phyloP scores from a whole-genome alignment of 306 rosid species.

The Crotalaria pallida region DNA sequence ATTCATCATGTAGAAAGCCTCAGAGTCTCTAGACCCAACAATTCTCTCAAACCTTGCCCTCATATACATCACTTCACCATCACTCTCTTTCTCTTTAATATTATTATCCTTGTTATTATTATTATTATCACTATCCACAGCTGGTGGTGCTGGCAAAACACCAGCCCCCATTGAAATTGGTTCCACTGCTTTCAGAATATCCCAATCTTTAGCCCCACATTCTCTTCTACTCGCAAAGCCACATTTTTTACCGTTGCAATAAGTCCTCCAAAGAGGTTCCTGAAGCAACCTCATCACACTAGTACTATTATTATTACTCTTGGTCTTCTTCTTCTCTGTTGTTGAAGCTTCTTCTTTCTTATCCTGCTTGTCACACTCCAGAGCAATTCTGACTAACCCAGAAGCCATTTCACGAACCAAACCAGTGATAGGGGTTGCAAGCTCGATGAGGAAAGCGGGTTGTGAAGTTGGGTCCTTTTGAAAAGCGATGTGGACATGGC shows the following conservation, averaged over 20 bases:
- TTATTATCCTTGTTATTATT: no score
- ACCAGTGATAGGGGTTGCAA: slow-evolving; percentile 85
- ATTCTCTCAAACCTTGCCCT: slow-evolving; percentile 97
- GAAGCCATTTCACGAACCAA: slow-evolving; percentile 98
- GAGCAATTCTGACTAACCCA: slow-evolving; percentile 88
- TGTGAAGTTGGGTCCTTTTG: slow-evolving; percentile 70
- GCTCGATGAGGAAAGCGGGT: slow-evolving; percentile 88
- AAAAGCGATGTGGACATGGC: slow-evolving; percentile 87
- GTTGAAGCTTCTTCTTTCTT: slow-evolving; percentile 51
- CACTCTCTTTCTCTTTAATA: slow-evolving; percentile 36
- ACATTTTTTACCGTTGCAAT: slow-evolving; percentile 87
- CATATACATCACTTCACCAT: slow-evolving; percentile 84
- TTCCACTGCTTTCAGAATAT: slow-evolving; percentile 77
- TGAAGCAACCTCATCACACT: slow-evolving; percentile 48
- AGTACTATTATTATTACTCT: background rate
- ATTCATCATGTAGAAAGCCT: slow-evolving; percentile 99
- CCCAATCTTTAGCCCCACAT: slow-evolving; percentile 84
- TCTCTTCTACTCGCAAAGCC: slow-evolving; percentile 87
- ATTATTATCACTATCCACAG: no score
- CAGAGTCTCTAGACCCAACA: slow-evolving; percentile 97
- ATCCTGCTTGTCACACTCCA: slow-evolving; percentile 81
- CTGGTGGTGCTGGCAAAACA: slow-evolving; percentile 74
- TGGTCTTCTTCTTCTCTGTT: slow-evolving; percentile 22
- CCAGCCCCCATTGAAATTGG: slow-evolving; percentile 99
- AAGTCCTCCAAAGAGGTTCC: slow-evolving; percentile 85